phyloP scores from a whole-genome alignment of 371 early-diverging fungal species.

The Modicella reniformis region DNA sequence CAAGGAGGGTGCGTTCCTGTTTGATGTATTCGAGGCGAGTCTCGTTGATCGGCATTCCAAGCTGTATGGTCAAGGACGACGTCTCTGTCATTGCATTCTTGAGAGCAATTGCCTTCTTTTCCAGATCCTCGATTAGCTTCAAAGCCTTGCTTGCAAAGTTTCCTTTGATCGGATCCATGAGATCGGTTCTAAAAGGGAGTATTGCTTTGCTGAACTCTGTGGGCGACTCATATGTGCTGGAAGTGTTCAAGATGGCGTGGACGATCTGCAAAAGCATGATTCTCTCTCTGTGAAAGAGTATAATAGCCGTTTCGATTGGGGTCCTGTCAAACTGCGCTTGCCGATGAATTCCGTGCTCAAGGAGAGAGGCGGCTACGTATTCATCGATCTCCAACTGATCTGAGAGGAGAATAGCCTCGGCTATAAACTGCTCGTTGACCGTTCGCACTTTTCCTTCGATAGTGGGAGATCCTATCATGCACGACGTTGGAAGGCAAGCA shows the following conservation, averaged over 20 bases:
- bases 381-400: slow-evolving; percentile 87
- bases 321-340: slow-evolving; percentile 63
- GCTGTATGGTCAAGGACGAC: slow-evolving; percentile 43
- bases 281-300: slow-evolving; percentile 76
- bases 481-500: neutral
- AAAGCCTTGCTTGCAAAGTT: slow-evolving; percentile 59
- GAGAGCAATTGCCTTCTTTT: slow-evolving; percentile 55
- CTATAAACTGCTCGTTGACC: slow-evolving; percentile 77
- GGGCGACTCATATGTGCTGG: slow-evolving; percentile 59
- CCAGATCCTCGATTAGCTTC: slow-evolving; percentile 58
- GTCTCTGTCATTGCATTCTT: slow-evolving; percentile 47
- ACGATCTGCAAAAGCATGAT: slow-evolving; percentile 71
- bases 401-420: slow-evolving; percentile 74
- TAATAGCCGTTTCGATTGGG: slow-evolving; percentile 76
- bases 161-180: slow-evolving; percentile 29
- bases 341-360: slow-evolving; percentile 69
- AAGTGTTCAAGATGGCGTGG: slow-evolving; percentile 67
- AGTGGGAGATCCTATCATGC: slow-evolving; percentile 31
- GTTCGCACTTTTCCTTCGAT: slow-evolving; percentile 44
- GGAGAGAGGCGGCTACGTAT: slow-evolving; percentile 75
- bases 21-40: slow-evolving; percentile 62
- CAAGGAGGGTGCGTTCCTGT: slow-evolving; percentile 63
- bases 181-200: slow-evolving; percentile 51
- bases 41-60: slow-evolving; percentile 52
- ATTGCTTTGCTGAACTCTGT: slow-evolving; percentile 60